Evolutionary conservation across 139 green algal species (phyloP).

Genomic region (Mesotaenium endlicherianum): DNA sequence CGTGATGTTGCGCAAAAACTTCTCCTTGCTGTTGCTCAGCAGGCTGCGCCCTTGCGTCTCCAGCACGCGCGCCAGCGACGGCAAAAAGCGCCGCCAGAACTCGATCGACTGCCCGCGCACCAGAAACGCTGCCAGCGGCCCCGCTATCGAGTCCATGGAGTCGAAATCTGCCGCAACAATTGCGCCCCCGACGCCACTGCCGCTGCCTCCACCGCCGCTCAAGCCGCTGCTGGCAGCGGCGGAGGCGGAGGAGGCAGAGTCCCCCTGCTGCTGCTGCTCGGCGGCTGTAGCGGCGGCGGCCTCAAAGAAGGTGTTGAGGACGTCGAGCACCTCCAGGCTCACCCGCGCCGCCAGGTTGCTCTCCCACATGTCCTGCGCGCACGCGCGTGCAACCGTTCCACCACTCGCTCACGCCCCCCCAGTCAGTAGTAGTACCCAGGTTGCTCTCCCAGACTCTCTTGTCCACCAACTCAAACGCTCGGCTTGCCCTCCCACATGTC

Average conservation of each 20-base stretch:
- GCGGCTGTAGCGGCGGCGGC: not conserved
- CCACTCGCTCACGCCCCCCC: too few relatives aligned
- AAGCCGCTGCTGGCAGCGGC: too few relatives aligned
- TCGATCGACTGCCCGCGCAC: constrained; percentile 1
- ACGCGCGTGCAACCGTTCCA: too few relatives aligned
- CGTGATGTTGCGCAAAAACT: constrained; percentile 23
- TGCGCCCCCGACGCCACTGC: not conserved
- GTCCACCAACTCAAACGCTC: too few relatives aligned
- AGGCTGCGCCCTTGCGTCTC: constrained; percentile 5
- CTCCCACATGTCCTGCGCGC: constrained; percentile 30
- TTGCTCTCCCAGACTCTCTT: too few relatives aligned
- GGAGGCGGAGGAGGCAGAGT: too few relatives aligned
- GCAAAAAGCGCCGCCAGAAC: constrained; percentile 27
- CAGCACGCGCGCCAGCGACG: not conserved
- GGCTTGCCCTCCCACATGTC: too few relatives aligned
- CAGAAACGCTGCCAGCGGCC: constrained; percentile 8
- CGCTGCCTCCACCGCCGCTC: too few relatives aligned
- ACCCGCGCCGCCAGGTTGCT: not conserved
- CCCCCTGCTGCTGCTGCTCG: too few relatives aligned
- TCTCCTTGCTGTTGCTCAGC: not conserved
- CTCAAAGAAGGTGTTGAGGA: constrained; percentile 19
- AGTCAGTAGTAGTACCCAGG: too few relatives aligned
- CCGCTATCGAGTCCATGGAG: constrained; percentile 32
- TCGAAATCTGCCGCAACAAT: constrained; percentile 17
- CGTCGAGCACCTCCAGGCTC: constrained; percentile 36